phyloP scores from a whole-genome alignment of 805 yeast genomes.

The Nakazawaea sp. region DNA sequence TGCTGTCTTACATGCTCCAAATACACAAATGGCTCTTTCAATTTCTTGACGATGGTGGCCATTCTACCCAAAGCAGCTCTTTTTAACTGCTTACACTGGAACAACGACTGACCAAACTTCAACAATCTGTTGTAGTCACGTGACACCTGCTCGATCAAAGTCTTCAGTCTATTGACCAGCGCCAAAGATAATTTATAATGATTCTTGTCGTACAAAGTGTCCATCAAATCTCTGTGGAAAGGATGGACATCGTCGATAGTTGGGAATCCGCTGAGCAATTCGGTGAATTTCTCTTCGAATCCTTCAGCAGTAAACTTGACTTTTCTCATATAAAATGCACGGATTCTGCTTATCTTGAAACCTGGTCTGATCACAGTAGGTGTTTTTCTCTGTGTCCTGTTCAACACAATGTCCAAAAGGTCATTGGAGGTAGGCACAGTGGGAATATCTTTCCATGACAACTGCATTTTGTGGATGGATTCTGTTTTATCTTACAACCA shows the following conservation, averaged over 20 bases:
- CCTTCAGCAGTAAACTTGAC: constrained; percentile 97
- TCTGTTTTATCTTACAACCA: no score
- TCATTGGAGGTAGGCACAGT: constrained; percentile 90
- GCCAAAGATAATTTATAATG: constrained; percentile 97
- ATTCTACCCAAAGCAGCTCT: constrained; percentile 99
- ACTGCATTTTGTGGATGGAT: constrained; percentile 87
- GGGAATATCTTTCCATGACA: constrained; percentile 98
- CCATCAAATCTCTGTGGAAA: constrained; percentile 96
- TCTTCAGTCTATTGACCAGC: constrained; percentile 88
- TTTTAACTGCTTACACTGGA: constrained; percentile 97
- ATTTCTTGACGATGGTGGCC: constrained; percentile 96
- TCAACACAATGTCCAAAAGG: constrained; percentile 90
- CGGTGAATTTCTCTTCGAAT: constrained; percentile 86
- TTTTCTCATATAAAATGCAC: constrained; percentile 97
- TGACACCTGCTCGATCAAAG: constrained; percentile 90
- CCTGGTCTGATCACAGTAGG: constrained; percentile 99
- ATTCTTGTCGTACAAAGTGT: constrained; percentile 94
- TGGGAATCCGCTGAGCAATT: constrained; percentile 84
- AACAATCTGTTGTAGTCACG: constrained; percentile 91
- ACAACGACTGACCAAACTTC: constrained; percentile 95
- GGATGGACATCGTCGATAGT: constrained; percentile 97
- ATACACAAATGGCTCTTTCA: constrained; percentile 89
- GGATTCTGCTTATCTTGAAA: constrained; percentile 90
- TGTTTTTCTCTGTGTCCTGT: constrained; percentile 97
- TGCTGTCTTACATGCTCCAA: constrained; percentile 99